phyloP scores from a whole-genome alignment of 1,284 basidiomycete species.

The Boletus smithii region DNA sequence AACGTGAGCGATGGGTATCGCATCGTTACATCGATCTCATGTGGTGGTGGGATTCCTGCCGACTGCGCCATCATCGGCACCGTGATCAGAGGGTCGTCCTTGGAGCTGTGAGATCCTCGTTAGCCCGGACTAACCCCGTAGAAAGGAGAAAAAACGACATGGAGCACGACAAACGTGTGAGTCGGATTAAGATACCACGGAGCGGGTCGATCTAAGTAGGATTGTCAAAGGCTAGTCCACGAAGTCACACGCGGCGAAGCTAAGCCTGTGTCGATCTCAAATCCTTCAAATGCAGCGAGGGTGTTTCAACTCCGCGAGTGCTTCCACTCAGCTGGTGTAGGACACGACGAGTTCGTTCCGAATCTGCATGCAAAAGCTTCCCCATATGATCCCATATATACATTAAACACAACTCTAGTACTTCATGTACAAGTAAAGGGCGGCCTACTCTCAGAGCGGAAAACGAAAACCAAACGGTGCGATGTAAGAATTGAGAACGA shows the following conservation, averaged over 20 bases:
- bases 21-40: not conserved
- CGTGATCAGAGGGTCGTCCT: too few species aligned
- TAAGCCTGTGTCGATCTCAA: slow-evolving; percentile 7
- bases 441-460: not conserved
- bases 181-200: not conserved
- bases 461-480: not conserved
- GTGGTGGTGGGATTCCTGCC: not conserved
- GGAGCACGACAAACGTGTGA: not conserved
- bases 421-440: not conserved
- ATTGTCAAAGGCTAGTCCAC: not conserved
- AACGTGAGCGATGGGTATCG: slow-evolving; percentile 20
- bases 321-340: not conserved
- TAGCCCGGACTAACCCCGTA: not conserved
- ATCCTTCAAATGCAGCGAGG: not conserved
- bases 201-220: not conserved
- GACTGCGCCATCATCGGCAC: slow-evolving; percentile 11
- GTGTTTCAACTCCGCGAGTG: slow-evolving; percentile 18
- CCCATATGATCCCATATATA: not conserved
- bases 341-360: too few species aligned
- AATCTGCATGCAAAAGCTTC: not conserved
- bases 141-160: too few species aligned
- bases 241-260: slow-evolving; percentile 1
- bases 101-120: slow-evolving; percentile 1
- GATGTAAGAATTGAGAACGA: not conserved
- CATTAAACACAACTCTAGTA: not conserved